Percentiles rank a stretch among this genome's conserved stretches.
Evolutionary conservation across 768 basidiomycete species (phyloP).

Genomic region (Mycena venus): DNA sequence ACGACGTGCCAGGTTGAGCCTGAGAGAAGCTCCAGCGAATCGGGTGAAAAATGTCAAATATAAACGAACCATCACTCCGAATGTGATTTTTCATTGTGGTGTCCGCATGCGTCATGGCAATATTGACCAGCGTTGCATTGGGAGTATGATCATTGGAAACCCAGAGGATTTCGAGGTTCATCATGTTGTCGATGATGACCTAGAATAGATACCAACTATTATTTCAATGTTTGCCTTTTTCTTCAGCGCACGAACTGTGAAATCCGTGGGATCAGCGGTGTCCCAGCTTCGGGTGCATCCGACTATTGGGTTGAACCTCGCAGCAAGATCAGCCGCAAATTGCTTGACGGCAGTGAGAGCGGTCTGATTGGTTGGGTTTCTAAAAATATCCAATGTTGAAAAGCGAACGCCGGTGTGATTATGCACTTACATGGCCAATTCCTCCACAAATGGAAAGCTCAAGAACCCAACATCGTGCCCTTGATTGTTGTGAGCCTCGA

Average conservation of each 20-base stretch:
- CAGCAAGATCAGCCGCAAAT: slow-evolving; percentile 71
- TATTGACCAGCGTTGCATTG: slow-evolving; percentile 68
- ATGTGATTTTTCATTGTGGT: slow-evolving; percentile 79
- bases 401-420: neutral
- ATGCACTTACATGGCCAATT: slow-evolving; percentile 66
- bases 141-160: slow-evolving; percentile 69
- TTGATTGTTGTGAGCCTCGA: slow-evolving; percentile 60
- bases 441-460: slow-evolving; percentile 77
- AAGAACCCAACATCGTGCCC: slow-evolving; percentile 82
- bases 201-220: slow-evolving; percentile 34
- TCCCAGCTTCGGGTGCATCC: slow-evolving; percentile 84
- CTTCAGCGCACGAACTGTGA: slow-evolving; percentile 56
- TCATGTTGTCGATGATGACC: slow-evolving; percentile 88
- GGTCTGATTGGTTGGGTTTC: slow-evolving; percentile 69
- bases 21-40: slow-evolving; percentile 27
- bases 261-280: slow-evolving; percentile 67
- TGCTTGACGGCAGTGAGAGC: slow-evolving; percentile 67
- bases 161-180: slow-evolving; percentile 81
- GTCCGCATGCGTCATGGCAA: slow-evolving; percentile 75
- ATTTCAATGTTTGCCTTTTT: neutral
- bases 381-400: slow-evolving; percentile 38
- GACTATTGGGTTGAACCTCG: slow-evolving; percentile 68
- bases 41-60: neutral
- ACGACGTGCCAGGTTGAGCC: slow-evolving; percentile 73
- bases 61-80: slow-evolving; percentile 66